A percentile compares a stretch with the other conserved stretches of the same genome.
phyloP scores from a whole-genome alignment of 176 grass and related monocot genomes.

The Miscanthus lutarioriparius region DNA sequence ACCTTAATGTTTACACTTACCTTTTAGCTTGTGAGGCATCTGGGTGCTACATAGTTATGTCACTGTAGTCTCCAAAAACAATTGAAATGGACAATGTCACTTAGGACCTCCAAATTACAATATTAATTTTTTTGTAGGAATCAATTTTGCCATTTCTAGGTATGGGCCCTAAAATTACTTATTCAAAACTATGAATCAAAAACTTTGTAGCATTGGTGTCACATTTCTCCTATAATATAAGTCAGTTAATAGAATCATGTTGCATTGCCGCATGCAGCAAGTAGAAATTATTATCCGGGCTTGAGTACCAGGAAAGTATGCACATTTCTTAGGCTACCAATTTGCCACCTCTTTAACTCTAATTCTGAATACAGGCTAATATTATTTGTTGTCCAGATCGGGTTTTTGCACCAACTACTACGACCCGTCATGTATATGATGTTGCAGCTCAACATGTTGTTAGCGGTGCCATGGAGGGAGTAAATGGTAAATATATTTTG shows the following conservation, averaged over 20 bases:
- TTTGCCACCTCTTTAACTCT: background rate
- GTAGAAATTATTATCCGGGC: constrained; percentile 5
- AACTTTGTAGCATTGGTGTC: background rate
- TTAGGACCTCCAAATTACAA: background rate
- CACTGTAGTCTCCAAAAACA: background rate
- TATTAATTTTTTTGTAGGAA: constrained; percentile 6
- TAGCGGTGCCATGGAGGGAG: constrained; percentile 88
- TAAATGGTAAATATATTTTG: constrained; percentile 78
- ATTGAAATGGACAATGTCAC: background rate
- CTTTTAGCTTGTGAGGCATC: constrained; percentile 1
- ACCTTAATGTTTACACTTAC: background rate
- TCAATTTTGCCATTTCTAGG: constrained; percentile 22
- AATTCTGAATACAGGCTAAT: constrained; percentile 36
- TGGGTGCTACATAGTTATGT: background rate
- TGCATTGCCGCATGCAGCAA: background rate
- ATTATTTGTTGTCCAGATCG: constrained; percentile 56
- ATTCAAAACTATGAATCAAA: background rate
- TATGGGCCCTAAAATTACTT: constrained; percentile 12
- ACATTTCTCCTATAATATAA: constrained; percentile 1
- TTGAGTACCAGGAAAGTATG: background rate
- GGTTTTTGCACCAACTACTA: constrained; percentile 98
- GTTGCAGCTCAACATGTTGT: constrained; percentile 98
- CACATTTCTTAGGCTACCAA: background rate
- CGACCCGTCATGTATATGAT: constrained; percentile 99
- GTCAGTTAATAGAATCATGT: constrained; percentile 22